Evolutionary conservation across 768 basidiomycete species (phyloP), one percentile per base, ranked within the genome.

Genomic region (Suillus plorans): DNA sequence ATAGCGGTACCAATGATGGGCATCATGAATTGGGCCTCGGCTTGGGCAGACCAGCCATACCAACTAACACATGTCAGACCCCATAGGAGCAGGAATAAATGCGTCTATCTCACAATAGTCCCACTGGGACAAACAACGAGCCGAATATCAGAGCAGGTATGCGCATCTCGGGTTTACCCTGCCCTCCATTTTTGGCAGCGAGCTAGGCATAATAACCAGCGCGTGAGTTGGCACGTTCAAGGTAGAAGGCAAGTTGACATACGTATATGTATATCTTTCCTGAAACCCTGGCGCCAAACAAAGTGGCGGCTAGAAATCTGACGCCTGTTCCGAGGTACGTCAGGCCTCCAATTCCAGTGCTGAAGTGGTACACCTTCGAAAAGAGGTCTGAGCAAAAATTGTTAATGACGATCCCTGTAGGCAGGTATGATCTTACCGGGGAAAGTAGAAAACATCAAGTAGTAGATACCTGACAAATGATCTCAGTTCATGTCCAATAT

Each of bases 31-130:
- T 91, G 89, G 0, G 85, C 67, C 57, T 75, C 74, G 0, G 85
- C 84, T 64, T 89, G 78, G 4, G 90, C 90, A n/a, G 90, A 89
- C 91, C 90, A 92, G 25, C 91, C 91, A 70, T 90, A 92, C 91
- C 90, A 90, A 65, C 89, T 90, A 62, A 1, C 52, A 39, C 28
- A 31, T 28, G 42, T 69, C 47, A 70, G 28, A 18, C 16, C 36
- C 8, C 31, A 31, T 34, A 18, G 31, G 61, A 20, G 49, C 42
- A 62, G 18, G 20, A 22, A 20, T 42, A 63, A 44, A 39, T 20
- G 14, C 14, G n/a, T 28, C 18, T 20, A 2, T 79, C 88, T 70
- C 70, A 89, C 89, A 90, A 82, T 20, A 91, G 72, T n/a, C 89
- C 91, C 55, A 91, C 76, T 1, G 91, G 90, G 2, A 86, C 85